Base-by-base conservation (phyloP, 495 filamentous ascomycete genomes). In the Mycothermus thermophilus region DNA sequence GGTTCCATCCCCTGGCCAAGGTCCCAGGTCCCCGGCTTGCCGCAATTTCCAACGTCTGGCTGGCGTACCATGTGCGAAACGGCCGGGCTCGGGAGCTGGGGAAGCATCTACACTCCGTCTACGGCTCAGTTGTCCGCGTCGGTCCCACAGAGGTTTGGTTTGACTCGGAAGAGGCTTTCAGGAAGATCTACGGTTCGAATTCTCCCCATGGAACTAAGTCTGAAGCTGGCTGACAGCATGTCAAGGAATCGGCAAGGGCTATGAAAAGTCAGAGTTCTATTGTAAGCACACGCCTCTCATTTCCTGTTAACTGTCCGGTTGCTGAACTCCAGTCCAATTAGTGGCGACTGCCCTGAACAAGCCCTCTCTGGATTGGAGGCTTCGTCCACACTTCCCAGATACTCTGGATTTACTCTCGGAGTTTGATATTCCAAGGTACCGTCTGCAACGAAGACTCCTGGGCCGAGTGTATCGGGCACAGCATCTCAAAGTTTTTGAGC, bases 111-210 rank as follows among this genome's bases (percentile, higher is more conserved):
- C 74, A 77, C 36, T 17, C 46, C 12, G 49, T 49, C 15, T 71
- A 75, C 46, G 75, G 74, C 0, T 51, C 57, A 1, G 47, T 67
- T 1, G 74, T 80, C 17, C 63, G 73, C 1, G 50, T 77, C 8
- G 74, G 73, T 0, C 73, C 74, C 1, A 62, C 68, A 22, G 57
- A 60, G 19, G 51, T 78, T 8, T 74, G 66, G 32, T 59, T 76
- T 7, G 48, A 62, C 22, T 63, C 64, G 23, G 41, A 32, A 0
- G 55, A 52, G 11, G 63, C 48, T 0, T 64, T 69, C 29, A 42
- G 40, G 9, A 35, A 25, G 0, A 60, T 73, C 1, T 74, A 74
- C 40, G 30, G 58, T 60, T 17, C 5, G 51, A 18, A 13, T 11
- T 7, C 8, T 17, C 16, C 3, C 12, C 6, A 17, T 34, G 14